Base-by-base conservation (phyloP, 2,329 filamentous ascomycete genomes). In the Thermomyces lanuginosus region DNA sequence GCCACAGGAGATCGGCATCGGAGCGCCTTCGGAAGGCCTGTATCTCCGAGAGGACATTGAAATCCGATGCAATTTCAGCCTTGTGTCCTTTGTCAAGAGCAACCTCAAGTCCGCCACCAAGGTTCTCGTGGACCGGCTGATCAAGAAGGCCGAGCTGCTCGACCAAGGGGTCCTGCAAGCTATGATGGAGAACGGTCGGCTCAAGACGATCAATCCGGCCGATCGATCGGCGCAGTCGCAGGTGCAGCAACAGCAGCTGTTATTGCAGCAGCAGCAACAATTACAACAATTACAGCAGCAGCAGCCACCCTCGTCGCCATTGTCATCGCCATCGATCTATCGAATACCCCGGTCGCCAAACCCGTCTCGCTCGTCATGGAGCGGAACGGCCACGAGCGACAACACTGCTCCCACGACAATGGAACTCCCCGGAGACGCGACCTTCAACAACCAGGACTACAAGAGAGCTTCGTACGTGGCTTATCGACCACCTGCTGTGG, bases 41-140 rank as follows among this genome's bases (percentile, higher is more conserved):
- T 89, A 82, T 45, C 56, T 91, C 26, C 64, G 77, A 11, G 82
- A 92, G 58, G 80, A 89, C 38, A 75, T 86, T 27, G 76, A 82
- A 37, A 72, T 91, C 63, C 66, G 66, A 31, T 89, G 80, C 56
- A 84, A 81, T 45, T 60, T 81, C 33, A 57, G 89, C 36, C 68
- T 84, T 60, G 64, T 70, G 0, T 54, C 56, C 15, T 89, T 89
- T 43, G 76, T 91, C 34, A 82, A 79, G 59, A 79, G 73, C 53
- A 86, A 78, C 5, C 64, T 89, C 23, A 77, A 77, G 42, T 77
- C 77, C 44, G 69, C 76, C 0, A 81, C 91, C 43, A 63, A 59
- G 4, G 59, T 64, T 4, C 63, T 91, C 4, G 76, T 84, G 6
- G 69, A 74, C 2, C 55, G 61, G 16, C 53, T 78, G 7, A 49